Evolutionary conservation across 768 basidiomycete species (phyloP), one percentile per base, ranked within the genome.

Genomic region (Mycena amicta): DNA sequence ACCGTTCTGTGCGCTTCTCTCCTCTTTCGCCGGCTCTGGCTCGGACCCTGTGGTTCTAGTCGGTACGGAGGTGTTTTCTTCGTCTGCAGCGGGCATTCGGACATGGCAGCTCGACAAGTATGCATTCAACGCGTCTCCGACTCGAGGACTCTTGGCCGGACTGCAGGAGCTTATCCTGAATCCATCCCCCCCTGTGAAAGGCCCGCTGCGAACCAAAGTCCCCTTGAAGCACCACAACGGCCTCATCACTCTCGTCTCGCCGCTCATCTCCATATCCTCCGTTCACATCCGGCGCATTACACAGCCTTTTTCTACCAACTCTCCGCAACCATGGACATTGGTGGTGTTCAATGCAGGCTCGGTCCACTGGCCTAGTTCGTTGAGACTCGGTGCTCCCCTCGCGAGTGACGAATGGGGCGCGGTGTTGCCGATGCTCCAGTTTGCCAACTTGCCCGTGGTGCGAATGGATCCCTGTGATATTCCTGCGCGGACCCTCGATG

Each of bases 81-180:
- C 28, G 13, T 55, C 43, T 5, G 54, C 61, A 12, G 40, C 43
- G n/a, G 54, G 56, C 33, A 56, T 63, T 5, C 43, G 43, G 27
- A 41, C 27, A 12, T 63, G 61, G 61, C 61, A 53, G 50, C 31
- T 63, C 2, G 54, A 63, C 26, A 59, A 59, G 40, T 63, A 63
- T 29, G 41, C 15, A 28, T 63, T 63, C n/a, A 43, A 53, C 2
- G 51, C 55, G 3, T 18, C 55, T 4, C 18, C 15, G 43, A 45
- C 12, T 12, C 29, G 26, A 8, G 27, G 53, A 2, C 27, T 54
- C 30, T 18, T 61, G 2, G 27, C 52, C n/a, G 51, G 45, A n/a
- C 29, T 59, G 22, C 51, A 47, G 2, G 18, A 50, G 6, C 51
- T 50, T 11, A 8, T 40, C 25, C 22, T 45, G 15, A 13, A 8